A percentile compares a stretch with the other conserved stretches of the same genome.
These are phyloP conservation scores for Hypoxylon perforatum DNA, from an alignment of 495 filamentous ascomycete species.

Conservation along the genomic window DNA sequence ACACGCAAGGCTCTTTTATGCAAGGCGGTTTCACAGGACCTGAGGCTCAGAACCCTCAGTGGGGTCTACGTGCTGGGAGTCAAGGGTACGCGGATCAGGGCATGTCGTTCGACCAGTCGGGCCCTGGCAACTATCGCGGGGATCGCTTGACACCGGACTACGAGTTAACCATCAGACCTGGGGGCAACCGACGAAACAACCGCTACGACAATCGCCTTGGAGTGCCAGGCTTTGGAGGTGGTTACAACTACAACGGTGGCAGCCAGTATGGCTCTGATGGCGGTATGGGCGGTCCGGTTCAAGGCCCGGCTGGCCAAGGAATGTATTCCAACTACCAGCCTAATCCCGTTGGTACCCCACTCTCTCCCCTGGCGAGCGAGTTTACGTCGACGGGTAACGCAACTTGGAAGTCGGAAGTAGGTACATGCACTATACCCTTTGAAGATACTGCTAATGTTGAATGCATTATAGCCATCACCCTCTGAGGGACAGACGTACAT, in stretches of 20 bases:
- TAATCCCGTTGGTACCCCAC: slow-evolving; percentile 77
- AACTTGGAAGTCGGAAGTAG: slow-evolving; percentile 66
- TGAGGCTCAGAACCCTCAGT: slow-evolving; percentile 50
- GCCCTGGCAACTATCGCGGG: slow-evolving; percentile 52
- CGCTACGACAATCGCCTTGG: slow-evolving; percentile 57
- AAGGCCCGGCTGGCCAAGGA: slow-evolving; percentile 54
- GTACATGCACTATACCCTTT: slow-evolving; percentile 19
- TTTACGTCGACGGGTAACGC: slow-evolving; percentile 66
- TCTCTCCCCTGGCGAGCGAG: slow-evolving; percentile 87
- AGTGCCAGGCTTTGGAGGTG: slow-evolving; percentile 24
- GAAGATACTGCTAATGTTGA: slow-evolving; percentile 18
- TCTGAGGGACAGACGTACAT: slow-evolving; percentile 80
- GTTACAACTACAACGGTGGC: slow-evolving; percentile 36
- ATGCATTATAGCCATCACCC: slow-evolving; percentile 51
- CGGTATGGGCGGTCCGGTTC: slow-evolving; percentile 44
- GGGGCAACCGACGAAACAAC: slow-evolving; percentile 49
- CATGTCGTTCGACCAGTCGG: slow-evolving; percentile 42
- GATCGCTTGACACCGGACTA: slow-evolving; percentile 60
- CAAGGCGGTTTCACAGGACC: slow-evolving; percentile 50
- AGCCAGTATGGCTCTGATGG: slow-evolving; percentile 50
- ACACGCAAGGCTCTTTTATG: slow-evolving; percentile 45
- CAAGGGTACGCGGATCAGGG: slow-evolving; percentile 46
- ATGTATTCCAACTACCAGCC: slow-evolving; percentile 73
- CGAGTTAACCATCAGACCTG: slow-evolving; percentile 53
- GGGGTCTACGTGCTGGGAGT: slow-evolving; percentile 52